A percentile compares a stretch with the other conserved stretches of the same genome.
Conservation (phyloP, 208 protist genomes). For the Trypanosoma mega region DNA sequence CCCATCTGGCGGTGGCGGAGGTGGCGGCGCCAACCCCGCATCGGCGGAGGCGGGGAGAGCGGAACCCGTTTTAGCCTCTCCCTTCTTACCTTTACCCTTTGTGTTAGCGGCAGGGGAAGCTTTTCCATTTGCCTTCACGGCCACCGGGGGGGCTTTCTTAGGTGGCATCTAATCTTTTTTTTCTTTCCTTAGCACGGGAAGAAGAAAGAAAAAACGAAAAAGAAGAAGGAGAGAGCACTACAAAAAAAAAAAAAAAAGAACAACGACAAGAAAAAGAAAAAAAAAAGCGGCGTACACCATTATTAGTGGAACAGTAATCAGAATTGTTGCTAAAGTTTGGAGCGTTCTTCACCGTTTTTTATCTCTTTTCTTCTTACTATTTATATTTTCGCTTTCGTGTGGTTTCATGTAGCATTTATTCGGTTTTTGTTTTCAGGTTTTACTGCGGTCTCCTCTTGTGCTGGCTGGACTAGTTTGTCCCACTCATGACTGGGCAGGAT, state of each 20-base stretch:
- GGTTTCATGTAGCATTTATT: background rate
- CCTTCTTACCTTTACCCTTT: conserved; percentile 20
- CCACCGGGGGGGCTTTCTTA: conserved; percentile 18
- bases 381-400: background rate
- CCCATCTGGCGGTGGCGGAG: conserved; percentile 38
- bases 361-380: too few species aligned
- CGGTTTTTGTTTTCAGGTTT: background rate
- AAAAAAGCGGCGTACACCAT: too few species aligned
- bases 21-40: conserved; percentile 16
- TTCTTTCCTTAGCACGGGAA: too few species aligned
- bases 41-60: conserved; percentile 20
- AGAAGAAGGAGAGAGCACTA: background rate
- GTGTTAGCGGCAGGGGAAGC: conserved; percentile 1
- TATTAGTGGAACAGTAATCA: too few species aligned
- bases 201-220: conserved; percentile 7
- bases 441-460: background rate
- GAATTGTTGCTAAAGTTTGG: too few species aligned
- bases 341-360: too few species aligned
- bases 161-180: conserved; percentile 26
- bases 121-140: conserved; percentile 10
- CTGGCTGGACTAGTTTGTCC: conserved; percentile 59
- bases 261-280: conserved; percentile 6
- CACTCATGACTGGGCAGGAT: conserved; percentile 65
- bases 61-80: too few species aligned
- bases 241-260: conserved; percentile 20